A percentile compares a stretch with the other conserved stretches of the same genome.
Conservation (phyloP, 1,284 basidiomycete genomes). For the Microbotryum saponariae region DNA sequence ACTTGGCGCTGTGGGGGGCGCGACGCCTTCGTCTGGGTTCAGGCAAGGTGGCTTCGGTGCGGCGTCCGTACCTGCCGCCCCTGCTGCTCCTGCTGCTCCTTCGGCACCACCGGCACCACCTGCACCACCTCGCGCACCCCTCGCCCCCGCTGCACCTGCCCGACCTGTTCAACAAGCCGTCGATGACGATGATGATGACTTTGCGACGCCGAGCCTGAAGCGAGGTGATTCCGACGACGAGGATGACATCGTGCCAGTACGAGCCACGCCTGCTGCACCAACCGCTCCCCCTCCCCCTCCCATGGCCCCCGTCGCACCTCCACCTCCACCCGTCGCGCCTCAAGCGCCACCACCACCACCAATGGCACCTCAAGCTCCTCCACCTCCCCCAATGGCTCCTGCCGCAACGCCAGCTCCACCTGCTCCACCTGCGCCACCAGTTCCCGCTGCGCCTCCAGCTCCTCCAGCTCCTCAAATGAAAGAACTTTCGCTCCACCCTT, state of each 20-base stretch:
- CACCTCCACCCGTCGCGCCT: constrained; percentile 11
- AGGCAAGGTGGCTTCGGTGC: constrained; percentile 17
- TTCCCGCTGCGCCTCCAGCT: not conserved
- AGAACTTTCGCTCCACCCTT: not conserved
- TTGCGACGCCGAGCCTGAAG: constrained; percentile 35
- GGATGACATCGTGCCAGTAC: not conserved
- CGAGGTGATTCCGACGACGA: constrained; percentile 40
- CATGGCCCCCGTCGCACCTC: constrained; percentile 4
- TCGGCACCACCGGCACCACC: constrained; percentile 38
- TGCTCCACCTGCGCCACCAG: not conserved
- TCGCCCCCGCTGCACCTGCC: not conserved
- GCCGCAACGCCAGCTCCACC: constrained; percentile 13
- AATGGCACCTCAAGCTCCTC: constrained; percentile 42
- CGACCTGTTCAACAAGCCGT: constrained; percentile 12
- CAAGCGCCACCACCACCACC: constrained; percentile 39
- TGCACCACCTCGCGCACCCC: constrained; percentile 27
- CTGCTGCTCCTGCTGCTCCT: constrained; percentile 43
- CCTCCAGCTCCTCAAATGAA: not conserved
- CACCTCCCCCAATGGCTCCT: constrained; percentile 43
- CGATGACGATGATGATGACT: constrained; percentile 36
- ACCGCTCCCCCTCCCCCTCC: constrained; percentile 33
- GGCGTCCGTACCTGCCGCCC: constrained; percentile 37
- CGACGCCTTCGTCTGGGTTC: constrained; percentile 24
- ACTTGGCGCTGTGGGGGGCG: constrained; percentile 22
- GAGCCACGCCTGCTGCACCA: constrained; percentile 28